These are phyloP conservation scores for Collybiopsis confluens DNA, from an alignment of 768 basidiomycete genomes.

Conservation along the genomic window DNA sequence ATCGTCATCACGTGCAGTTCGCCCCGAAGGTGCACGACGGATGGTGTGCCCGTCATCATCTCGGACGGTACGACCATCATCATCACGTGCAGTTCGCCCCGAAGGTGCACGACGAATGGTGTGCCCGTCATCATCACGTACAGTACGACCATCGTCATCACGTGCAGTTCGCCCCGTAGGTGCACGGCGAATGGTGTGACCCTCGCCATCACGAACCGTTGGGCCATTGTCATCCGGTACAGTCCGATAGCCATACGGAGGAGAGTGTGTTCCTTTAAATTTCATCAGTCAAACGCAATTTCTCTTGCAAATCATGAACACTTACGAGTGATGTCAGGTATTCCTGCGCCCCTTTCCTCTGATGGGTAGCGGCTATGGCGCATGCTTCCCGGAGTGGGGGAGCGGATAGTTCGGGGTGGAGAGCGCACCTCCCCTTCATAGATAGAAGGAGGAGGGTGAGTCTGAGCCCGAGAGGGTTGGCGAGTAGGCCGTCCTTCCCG, in stretches of 20 bases:
- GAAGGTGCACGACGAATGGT: not conserved
- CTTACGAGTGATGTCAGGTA: not conserved
- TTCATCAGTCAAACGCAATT: not conserved
- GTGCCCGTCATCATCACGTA: not conserved
- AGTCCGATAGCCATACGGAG: not conserved
- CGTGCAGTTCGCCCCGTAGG: not conserved
- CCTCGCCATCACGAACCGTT: not conserved
- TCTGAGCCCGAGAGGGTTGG: not conserved
- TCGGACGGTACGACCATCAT: not conserved
- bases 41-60: not conserved
- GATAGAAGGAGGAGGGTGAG: not conserved
- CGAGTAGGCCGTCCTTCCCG: not conserved
- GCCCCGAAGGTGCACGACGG: not conserved
- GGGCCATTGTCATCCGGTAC: not conserved
- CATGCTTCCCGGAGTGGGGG: not conserved
- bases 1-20: not conserved
- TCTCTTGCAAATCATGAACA: not conserved
- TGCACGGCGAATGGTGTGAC: not conserved
- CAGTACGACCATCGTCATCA: not conserved
- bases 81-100: not conserved
- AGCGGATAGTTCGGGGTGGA: not conserved
- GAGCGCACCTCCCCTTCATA: not conserved
- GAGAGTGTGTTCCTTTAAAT: not conserved
- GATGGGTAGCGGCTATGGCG: constrained; percentile 1
- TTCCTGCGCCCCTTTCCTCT: not conserved